Percentiles rank a stretch among this genome's conserved stretches.
phyloP scores from a whole-genome alignment of 257 asterid species.

The Dorcoceras hygrometricum region DNA sequence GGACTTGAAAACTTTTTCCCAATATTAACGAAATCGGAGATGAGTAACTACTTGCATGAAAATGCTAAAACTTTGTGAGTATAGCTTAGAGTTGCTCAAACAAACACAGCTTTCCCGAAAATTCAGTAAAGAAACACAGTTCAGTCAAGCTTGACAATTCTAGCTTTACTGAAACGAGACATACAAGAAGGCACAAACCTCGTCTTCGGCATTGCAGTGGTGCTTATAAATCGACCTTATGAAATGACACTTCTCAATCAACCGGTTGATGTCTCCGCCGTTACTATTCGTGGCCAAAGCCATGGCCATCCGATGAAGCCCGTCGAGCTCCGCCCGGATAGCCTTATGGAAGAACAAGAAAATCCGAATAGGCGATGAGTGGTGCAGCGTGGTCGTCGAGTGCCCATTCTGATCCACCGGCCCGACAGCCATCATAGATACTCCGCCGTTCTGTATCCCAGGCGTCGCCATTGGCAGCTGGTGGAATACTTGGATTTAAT shows the following conservation, averaged over 20 bases:
- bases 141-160: conserved; percentile 12
- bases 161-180: conserved; percentile 16
- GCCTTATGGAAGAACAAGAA: conserved; percentile 79
- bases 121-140: conserved; percentile 6
- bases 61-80: conserved; percentile 12
- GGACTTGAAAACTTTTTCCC: conserved; percentile 7
- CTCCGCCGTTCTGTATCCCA: conserved; percentile 58
- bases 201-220: conserved; percentile 95
- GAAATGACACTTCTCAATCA: conserved; percentile 61
- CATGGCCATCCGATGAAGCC: conserved; percentile 66
- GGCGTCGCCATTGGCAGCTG: conserved; percentile 42
- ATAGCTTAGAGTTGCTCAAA: conserved; percentile 12
- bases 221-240: conserved; percentile 77
- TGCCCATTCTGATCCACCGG: conserved; percentile 46
- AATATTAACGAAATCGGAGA: background rate
- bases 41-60: background rate
- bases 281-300: conserved; percentile 54
- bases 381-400: conserved; percentile 33
- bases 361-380: conserved; percentile 76
- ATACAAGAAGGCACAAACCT: conserved; percentile 39
- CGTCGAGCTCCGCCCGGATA: conserved; percentile 71
- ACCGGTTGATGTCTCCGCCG: conserved; percentile 63
- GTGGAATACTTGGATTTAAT: background rate
- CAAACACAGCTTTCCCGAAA: conserved; percentile 10
- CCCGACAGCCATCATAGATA: conserved; percentile 43